Evolutionary conservation across 2,329 filamentous ascomycete genomes (phyloP), one percentile per base, ranked within the genome.

Genomic region (Lecanicillium sp.): DNA sequence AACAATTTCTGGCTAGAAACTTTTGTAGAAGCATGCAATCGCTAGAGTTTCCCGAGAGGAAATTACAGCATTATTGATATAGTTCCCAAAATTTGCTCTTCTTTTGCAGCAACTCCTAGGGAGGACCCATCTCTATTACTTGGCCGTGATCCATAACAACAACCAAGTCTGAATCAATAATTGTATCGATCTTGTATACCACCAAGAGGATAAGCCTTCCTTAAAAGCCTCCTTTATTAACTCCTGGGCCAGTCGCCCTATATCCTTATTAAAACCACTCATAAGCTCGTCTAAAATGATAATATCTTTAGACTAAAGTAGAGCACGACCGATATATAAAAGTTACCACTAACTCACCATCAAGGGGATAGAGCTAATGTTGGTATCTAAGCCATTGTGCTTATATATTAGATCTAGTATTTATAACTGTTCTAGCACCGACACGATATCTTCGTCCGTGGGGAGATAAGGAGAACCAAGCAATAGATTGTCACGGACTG

Each of bases 121-220:
- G 47, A 11, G 42, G 41, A 5, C 52, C 50, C 12, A 50, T 49
- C 38, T 54, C 52, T 24, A 43, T 49, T 7, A 54, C n/a, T 17
- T 37, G 51, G 9, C 51, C 53, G 35, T 42, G 36, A 14, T 54
- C 44, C 35, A 55, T 44, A 8, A 54, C 53, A 12, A 55, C 35
- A 20, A 52, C 30, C 11, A 47, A 37, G 29, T 55, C 52, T 23
- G 52, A 52, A 55, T 74, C 71, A 6, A 70, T 58, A 32, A 76
- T 69, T 2, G 71, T 76, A 10, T 58, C 55, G 1, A 67, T 48
- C 2, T 60, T 57, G 44, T 67, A 65, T 4, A 59, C 62, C 9
- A 67, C 56, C 3, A 60, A 59, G 19, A 67, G 58, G 24, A 84
- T 70, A 1, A 80, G 84, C 54, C 75, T 73, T 1, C 56, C 11